Evolutionary conservation across 495 filamentous ascomycete species (phyloP).

Genomic region (Penicillium malachiteum): DNA sequence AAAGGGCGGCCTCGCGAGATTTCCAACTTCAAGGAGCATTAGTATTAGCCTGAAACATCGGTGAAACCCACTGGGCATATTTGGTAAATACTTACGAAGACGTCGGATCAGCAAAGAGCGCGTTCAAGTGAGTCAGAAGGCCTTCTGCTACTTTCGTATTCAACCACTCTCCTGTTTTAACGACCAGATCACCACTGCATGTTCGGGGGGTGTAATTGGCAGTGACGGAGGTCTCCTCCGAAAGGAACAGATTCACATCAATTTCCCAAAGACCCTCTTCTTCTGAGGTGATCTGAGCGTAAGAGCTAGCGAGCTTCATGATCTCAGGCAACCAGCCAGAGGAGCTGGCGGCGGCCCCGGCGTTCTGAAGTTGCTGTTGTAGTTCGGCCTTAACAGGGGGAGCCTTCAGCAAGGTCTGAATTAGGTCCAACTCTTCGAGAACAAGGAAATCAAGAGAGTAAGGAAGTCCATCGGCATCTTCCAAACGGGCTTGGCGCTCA

Average conservation of each 20-base stretch:
- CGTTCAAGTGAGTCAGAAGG: conserved; percentile 68
- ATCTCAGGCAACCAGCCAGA: conserved; percentile 75
- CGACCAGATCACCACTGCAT: conserved; percentile 83
- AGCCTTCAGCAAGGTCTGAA: conserved; percentile 81
- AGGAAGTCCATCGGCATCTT: conserved; percentile 88
- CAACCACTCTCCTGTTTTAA: conserved; percentile 93
- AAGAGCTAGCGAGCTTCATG: conserved; percentile 75
- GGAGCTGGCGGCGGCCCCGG: conserved; percentile 53
- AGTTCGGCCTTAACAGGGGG: conserved; percentile 83
- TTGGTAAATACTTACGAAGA: conserved; percentile 49
- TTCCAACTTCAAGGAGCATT: conserved; percentile 49
- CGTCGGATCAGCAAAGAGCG: conserved; percentile 55
- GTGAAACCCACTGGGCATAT: neutral
- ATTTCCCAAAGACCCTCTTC: conserved; percentile 96
- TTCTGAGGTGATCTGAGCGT: conserved; percentile 89
- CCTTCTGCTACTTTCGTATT: conserved; percentile 66
- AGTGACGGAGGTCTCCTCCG: conserved; percentile 93
- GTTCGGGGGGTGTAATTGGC: conserved; percentile 93
- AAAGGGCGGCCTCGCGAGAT: conserved; percentile 75
- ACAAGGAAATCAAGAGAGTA: conserved; percentile 94
- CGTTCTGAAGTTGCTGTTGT: conserved; percentile 64
- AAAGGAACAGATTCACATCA: conserved; percentile 91
- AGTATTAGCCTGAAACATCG: conserved; percentile 20
- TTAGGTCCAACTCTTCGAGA: conserved; percentile 88
- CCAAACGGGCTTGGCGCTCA: conserved; percentile 80